phyloP scores from a whole-genome alignment of 257 asterid species.

The Solanum appendiculatum region DNA sequence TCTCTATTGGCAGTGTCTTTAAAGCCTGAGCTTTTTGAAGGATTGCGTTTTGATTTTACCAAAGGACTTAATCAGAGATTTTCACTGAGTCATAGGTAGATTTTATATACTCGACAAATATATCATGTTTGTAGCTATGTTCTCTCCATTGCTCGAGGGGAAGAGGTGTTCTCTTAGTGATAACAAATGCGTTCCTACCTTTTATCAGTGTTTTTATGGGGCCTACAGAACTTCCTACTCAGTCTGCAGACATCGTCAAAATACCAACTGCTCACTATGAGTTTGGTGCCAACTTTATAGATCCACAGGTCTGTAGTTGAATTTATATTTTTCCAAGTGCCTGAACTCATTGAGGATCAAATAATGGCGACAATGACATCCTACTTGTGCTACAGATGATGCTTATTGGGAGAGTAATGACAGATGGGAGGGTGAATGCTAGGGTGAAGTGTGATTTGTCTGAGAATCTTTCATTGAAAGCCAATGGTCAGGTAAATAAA shows the following conservation, averaged over 20 bases:
- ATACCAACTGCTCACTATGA: constrained; percentile 87
- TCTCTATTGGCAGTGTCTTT: constrained; percentile 72
- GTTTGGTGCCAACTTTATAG: constrained; percentile 90
- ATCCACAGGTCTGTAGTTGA: constrained; percentile 53
- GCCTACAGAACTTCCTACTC: constrained; percentile 88
- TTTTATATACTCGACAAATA: not conserved
- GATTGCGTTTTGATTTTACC: constrained; percentile 91
- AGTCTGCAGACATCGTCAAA: constrained; percentile 78
- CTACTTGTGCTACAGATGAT: constrained; percentile 45
- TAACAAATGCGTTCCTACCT: not conserved
- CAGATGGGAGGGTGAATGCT: constrained; percentile 92
- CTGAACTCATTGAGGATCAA: not conserved
- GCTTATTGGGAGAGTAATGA: constrained; percentile 85
- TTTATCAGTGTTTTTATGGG: constrained; percentile 85
- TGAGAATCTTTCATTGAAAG: constrained; percentile 82
- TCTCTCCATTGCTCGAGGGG: not conserved
- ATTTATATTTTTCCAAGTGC: not conserved
- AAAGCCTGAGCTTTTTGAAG: constrained; percentile 98
- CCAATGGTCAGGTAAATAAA: constrained; percentile 71
- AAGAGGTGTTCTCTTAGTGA: not conserved
- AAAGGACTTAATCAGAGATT: constrained; percentile 86
- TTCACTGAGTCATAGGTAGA: constrained; percentile 91
- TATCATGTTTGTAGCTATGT: not conserved
- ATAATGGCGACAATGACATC: not conserved
- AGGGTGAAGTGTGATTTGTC: constrained; percentile 86